Evolutionary conservation across 2,329 filamentous ascomycete species (phyloP).

Genomic region (Penicillium sp.): DNA sequence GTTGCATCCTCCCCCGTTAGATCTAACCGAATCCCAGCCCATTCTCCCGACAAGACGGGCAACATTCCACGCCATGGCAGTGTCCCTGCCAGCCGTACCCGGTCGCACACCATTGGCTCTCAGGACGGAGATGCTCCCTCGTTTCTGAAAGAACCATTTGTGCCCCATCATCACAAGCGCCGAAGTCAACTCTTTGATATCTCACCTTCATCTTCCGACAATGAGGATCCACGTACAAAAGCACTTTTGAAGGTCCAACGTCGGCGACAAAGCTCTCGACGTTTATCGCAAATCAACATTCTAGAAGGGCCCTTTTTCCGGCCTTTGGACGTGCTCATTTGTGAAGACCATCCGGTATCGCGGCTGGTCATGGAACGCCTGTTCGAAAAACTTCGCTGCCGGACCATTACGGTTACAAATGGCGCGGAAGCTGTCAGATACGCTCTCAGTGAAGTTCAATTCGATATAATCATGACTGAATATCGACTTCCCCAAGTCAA

Average conservation of each 20-base stretch:
- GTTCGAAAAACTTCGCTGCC: constrained; percentile 89
- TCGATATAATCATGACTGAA: constrained; percentile 98
- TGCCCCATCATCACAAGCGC: constrained; percentile 75
- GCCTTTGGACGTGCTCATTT: constrained; percentile 89
- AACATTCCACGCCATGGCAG: constrained; percentile 63
- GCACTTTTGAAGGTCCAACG: constrained; percentile 88
- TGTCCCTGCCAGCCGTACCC: constrained; percentile 66
- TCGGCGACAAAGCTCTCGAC: constrained; percentile 89
- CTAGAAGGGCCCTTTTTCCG: constrained; percentile 82
- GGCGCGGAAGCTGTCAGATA: constrained; percentile 90
- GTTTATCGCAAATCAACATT: constrained; percentile 86
- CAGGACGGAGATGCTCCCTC: constrained; percentile 80
- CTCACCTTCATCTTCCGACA: constrained; percentile 96
- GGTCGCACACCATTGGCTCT: constrained; percentile 90
- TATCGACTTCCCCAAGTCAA: constrained; percentile 94
- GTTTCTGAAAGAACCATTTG: constrained; percentile 60
- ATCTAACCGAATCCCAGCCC: constrained; percentile 39
- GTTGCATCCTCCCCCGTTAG: constrained; percentile 56
- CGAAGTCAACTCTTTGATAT: constrained; percentile 94
- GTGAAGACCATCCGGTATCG: constrained; percentile 95
- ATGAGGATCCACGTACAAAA: constrained; percentile 89
- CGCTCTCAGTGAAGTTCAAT: constrained; percentile 95
- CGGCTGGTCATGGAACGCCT: constrained; percentile 98
- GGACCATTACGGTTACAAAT: constrained; percentile 86
- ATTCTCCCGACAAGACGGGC: constrained; percentile 61